Base-by-base conservation (phyloP, 208 protist genomes). In the Acanthamoeba triangularis region DNA sequence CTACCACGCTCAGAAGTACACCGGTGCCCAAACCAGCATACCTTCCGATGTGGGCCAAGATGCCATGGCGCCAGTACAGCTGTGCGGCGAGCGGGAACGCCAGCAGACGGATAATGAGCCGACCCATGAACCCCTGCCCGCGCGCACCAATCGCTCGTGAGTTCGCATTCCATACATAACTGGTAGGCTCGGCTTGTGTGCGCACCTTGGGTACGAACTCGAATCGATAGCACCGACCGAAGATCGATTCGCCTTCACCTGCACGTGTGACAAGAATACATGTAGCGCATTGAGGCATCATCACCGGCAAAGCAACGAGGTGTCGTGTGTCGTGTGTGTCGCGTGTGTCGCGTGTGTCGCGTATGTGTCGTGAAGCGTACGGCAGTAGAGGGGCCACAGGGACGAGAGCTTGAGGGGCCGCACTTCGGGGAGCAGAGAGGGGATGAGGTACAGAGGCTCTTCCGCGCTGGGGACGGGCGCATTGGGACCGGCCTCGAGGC, bases 91-190 rank as follows among this genome's bases (percentile, higher is more conserved):
- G 41, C 2, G 63, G 63, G 54, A 95, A 95, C 13, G 69, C 91
- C 47, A 95, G 91, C 14, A 95, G 35, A 5, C 91, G 91, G 33
- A 95, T 85, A 1, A 95, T 95, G 23, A 95, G 52, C 1, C 91
- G 91, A 2, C 69, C 63, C 11, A 95, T 49, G 91, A 95, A 95
- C 3, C 91, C 91, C 54, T 61, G 49, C 49, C n/a, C n/a, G 7
- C 49, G 14, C 49, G 13, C 7, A 54, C 49, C 49, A 54, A 0
- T 23, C n/a, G n/a, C n/a, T n/a, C 52, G 52, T 59, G 52, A 59
- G 52, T 23, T 20, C 52, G 52, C 10, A 59, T 3, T 14, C 2
- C 52, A 59, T 0, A 14, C 52, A 59, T 2, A 59, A 23, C 52
- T 14, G 49, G 49, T 23, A 59, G 52, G 52, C 13, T 13, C 20